phyloP scores from a whole-genome alignment of 176 grass and related monocot species.

The Alopecurus myosuroides region DNA sequence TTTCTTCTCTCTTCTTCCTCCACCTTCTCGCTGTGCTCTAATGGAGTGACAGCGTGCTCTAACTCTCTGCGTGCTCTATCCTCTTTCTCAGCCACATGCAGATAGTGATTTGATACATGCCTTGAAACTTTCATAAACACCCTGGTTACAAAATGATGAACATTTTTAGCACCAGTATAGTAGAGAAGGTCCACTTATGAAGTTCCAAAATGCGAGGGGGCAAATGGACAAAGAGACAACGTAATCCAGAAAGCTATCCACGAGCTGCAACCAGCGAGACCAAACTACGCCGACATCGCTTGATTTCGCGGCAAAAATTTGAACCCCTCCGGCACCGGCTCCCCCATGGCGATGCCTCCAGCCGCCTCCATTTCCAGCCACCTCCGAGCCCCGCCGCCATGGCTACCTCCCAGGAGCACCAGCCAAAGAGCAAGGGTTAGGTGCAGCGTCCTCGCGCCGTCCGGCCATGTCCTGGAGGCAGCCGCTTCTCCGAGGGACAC shows the following conservation, averaged over 20 bases:
- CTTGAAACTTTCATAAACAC: not conserved
- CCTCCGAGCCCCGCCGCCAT: conserved; percentile 40
- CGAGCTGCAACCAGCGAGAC: not conserved
- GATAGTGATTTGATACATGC: not conserved
- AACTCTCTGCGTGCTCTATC: not conserved
- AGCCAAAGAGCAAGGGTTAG: not conserved
- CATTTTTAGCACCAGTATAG: not conserved
- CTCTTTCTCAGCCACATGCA: conserved; percentile 30
- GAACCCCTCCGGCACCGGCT: not conserved
- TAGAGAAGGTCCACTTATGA: too few relatives aligned
- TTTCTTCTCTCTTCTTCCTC: not conserved
- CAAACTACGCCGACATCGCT: not conserved
- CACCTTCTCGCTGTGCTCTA: not conserved
- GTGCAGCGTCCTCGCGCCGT: conserved; percentile 26
- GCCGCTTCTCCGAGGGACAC: not conserved
- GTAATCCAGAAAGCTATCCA: conserved; percentile 29
- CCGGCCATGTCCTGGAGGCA: not conserved
- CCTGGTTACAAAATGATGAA: not conserved
- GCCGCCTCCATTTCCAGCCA: conserved; percentile 23
- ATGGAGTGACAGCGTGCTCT: not conserved
- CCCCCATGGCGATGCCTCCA: conserved; percentile 22
- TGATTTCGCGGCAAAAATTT: conserved; percentile 25
- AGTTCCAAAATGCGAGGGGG: not conserved
- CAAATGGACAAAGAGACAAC: not conserved
- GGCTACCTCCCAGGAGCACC: conserved; percentile 28